These are phyloP conservation scores for Entamoeba invadens DNA, from an alignment of 208 protist genomes.

Conservation along the genomic window DNA sequence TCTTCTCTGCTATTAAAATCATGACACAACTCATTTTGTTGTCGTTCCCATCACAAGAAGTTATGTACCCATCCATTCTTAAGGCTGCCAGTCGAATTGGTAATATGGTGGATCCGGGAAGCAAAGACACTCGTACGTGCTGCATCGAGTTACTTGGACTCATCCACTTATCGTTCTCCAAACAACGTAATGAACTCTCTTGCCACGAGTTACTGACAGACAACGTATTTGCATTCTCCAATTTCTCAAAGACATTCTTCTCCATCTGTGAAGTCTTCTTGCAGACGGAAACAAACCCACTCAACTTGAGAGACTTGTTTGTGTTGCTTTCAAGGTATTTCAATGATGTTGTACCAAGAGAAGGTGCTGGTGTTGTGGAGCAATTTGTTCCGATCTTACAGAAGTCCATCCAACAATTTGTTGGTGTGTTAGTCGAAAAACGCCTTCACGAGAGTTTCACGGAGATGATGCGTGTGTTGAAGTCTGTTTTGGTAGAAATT, in stretches of 20 bases:
- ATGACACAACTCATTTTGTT: not conserved
- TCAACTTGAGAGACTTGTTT: not conserved
- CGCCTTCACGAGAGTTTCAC: not conserved
- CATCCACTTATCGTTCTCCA: not conserved
- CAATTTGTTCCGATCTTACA: not conserved
- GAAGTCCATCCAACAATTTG: not conserved
- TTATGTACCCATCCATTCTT: not conserved
- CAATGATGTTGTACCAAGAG: not conserved
- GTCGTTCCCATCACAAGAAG: not conserved
- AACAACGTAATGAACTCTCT: not conserved
- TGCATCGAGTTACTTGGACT: not conserved
- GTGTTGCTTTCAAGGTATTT: not conserved
- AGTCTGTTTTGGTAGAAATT: not conserved
- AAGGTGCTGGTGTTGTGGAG: not conserved
- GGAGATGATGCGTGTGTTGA: not conserved
- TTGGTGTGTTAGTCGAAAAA: not conserved
- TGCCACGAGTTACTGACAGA: not conserved
- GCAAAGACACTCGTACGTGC: not conserved
- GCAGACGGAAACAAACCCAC: not conserved
- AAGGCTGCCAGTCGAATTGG: not conserved
- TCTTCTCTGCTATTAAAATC: not conserved
- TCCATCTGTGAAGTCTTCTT: not conserved
- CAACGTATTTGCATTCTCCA: not conserved
- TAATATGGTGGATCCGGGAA: not conserved
- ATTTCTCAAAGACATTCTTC: not conserved